phyloP scores from a whole-genome alignment of 345 rosid species.

The Linum lewisii region DNA sequence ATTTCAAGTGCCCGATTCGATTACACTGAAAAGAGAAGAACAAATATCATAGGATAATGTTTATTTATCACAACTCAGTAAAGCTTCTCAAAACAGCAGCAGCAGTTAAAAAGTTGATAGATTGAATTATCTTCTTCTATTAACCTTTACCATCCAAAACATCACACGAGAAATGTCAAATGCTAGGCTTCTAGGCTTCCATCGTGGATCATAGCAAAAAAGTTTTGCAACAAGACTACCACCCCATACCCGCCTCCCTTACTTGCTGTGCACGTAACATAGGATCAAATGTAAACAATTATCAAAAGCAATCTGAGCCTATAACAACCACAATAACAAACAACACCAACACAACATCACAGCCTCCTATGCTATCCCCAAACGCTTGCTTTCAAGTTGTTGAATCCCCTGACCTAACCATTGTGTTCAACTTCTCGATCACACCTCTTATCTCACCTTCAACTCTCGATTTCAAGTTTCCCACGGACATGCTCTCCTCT shows the following conservation, averaged over 20 bases:
- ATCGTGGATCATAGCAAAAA: background rate
- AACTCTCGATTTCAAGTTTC: conserved; percentile 33
- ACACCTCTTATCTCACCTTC: conserved; percentile 35
- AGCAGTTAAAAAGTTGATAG: too few species aligned
- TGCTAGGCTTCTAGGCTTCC: background rate
- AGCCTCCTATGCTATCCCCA: background rate
- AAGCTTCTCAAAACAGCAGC: too few species aligned
- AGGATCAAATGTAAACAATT: background rate
- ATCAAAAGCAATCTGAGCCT: background rate
- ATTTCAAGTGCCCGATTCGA: too few species aligned
- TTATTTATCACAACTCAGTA: too few species aligned
- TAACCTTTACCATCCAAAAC: too few species aligned
- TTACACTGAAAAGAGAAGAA: too few species aligned
- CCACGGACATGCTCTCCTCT: conserved; percentile 29
- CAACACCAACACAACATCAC: background rate
- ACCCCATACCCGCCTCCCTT: background rate
- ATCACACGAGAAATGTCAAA: too few species aligned
- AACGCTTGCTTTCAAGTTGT: background rate
- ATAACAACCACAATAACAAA: background rate
- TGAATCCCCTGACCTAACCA: background rate
- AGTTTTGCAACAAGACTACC: background rate
- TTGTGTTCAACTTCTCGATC: conserved; percentile 32
- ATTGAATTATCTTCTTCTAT: too few species aligned
- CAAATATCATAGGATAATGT: too few species aligned
- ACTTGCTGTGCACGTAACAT: background rate